Conservation (phyloP, 257 asterid species). For the Nicotiana noctiflora region DNA sequence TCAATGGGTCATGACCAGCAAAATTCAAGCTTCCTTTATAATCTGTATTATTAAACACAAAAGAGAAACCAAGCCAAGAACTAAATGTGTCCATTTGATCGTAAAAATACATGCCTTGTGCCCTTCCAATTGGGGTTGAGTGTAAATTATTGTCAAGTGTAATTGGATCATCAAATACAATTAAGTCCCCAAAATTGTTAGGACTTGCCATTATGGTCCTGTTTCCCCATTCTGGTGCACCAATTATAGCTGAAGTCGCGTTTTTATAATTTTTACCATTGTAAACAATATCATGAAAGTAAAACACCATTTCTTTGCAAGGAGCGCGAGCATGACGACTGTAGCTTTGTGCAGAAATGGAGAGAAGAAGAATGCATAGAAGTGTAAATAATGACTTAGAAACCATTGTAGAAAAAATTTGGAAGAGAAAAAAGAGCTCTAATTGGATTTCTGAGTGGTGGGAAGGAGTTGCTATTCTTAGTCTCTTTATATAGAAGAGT, state of each 20-base stretch:
- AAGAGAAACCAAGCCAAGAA: conserved; percentile 41
- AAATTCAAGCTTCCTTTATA: conserved; percentile 34
- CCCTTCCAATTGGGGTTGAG: too few species aligned
- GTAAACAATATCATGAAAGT: conserved; percentile 36
- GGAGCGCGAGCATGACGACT: not conserved
- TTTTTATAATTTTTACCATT: conserved; percentile 28
- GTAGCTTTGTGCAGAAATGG: not conserved
- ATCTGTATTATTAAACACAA: conserved; percentile 29
- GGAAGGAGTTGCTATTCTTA: not conserved
- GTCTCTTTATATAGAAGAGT: not conserved
- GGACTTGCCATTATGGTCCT: conserved; percentile 19
- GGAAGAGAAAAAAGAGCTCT: not conserved
- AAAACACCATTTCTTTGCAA: conserved; percentile 25
- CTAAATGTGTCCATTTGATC: not conserved
- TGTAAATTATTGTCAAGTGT: conserved; percentile 2
- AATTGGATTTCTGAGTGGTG: not conserved
- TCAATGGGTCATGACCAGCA: conserved; percentile 40
- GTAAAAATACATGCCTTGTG: too few species aligned
- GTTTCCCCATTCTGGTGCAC: conserved; percentile 33
- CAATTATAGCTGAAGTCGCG: conserved; percentile 33
- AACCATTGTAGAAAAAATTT: not conserved
- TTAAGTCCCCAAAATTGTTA: conserved; percentile 33
- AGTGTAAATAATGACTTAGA: not conserved
- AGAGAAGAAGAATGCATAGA: not conserved
- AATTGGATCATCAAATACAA: conserved; percentile 42